Conservation (phyloP, 257 asterid genomes). For the Fraxinus cuspidata region DNA sequence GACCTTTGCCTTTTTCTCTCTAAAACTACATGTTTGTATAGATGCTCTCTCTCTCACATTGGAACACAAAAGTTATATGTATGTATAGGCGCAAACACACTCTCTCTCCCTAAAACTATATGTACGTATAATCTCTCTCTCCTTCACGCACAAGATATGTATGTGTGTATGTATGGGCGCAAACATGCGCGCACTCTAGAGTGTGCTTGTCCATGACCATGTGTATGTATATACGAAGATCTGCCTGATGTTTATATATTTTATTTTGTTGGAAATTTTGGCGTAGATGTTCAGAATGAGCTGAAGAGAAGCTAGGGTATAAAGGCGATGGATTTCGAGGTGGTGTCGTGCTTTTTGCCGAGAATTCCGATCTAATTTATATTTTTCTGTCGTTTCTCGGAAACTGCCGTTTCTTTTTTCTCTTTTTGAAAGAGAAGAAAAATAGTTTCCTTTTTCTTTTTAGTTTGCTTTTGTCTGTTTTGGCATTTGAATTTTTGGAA, state of each 20-base stretch:
- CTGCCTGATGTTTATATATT: slow-evolving; percentile 14
- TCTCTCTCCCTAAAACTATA: too few species aligned
- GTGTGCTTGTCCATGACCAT: slow-evolving; percentile 13
- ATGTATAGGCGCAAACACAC: neutral
- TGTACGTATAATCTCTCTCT: too few species aligned
- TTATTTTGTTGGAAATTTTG: neutral
- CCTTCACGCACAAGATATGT: too few species aligned
- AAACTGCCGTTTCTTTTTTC: slow-evolving; percentile 33
- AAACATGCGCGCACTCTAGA: neutral
- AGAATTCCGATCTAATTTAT: slow-evolving; percentile 56
- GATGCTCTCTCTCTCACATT: neutral
- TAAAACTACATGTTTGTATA: slow-evolving; percentile 20
- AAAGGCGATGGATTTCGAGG: slow-evolving; percentile 57
- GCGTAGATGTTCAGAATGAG: slow-evolving; percentile 38
- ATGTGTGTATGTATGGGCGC: too few species aligned
- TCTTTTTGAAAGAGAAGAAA: slow-evolving; percentile 20
- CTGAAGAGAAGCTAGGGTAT: slow-evolving; percentile 34
- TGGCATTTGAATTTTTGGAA: slow-evolving; percentile 39
- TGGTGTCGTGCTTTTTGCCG: slow-evolving; percentile 48
- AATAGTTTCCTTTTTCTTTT: slow-evolving; percentile 9
- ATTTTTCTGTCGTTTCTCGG: slow-evolving; percentile 28
- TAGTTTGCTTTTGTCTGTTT: slow-evolving; percentile 27
- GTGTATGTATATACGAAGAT: slow-evolving; percentile 10
- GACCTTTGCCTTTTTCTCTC: slow-evolving; percentile 33
- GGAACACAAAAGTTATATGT: neutral